These are phyloP conservation scores for Tilletiaria anomala DNA, from an alignment of 1,284 basidiomycete genomes.

Conservation along the genomic window DNA sequence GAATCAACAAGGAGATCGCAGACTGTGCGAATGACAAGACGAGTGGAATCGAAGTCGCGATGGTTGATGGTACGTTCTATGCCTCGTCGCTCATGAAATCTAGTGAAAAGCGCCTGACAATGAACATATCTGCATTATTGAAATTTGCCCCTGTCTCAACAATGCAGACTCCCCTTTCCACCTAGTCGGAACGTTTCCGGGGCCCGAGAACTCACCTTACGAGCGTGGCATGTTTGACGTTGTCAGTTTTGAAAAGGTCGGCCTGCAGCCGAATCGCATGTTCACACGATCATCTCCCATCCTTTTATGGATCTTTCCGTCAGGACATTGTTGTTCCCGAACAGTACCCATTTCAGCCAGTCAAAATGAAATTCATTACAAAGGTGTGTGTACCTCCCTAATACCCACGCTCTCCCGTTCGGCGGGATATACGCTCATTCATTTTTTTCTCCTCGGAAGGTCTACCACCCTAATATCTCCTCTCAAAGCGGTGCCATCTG, in stretches of 20 bases:
- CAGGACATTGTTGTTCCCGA: slow-evolving; percentile 92
- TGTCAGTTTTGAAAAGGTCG: slow-evolving; percentile 44
- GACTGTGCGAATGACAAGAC: slow-evolving; percentile 88
- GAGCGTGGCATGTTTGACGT: slow-evolving; percentile 85
- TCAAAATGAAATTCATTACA: slow-evolving; percentile 59
- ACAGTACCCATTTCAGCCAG: slow-evolving; percentile 81
- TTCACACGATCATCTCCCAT: neutral
- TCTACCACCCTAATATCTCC: slow-evolving; percentile 94
- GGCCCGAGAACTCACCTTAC: slow-evolving; percentile 63
- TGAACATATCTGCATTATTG: no score
- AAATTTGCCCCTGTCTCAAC: slow-evolving; percentile 14
- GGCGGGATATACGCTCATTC: neutral
- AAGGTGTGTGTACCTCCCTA: slow-evolving; percentile 6
- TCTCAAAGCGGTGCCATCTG: slow-evolving; percentile 85
- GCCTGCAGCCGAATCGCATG: neutral
- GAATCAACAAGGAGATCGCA: slow-evolving; percentile 39
- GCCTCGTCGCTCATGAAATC: no score
- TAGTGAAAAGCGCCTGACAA: no score
- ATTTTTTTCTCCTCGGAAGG: slow-evolving; percentile 44
- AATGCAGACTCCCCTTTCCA: slow-evolving; percentile 41
- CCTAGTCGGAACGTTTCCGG: slow-evolving; percentile 18
- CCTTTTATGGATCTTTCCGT: neutral
- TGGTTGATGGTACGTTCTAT: slow-evolving; percentile 50
- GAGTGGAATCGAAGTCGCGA: slow-evolving; percentile 66
- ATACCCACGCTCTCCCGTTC: neutral